Evolutionary conservation across 441 rosid species (phyloP), one percentile per base, ranked within the genome.

Genomic region (Geranium incanum): DNA sequence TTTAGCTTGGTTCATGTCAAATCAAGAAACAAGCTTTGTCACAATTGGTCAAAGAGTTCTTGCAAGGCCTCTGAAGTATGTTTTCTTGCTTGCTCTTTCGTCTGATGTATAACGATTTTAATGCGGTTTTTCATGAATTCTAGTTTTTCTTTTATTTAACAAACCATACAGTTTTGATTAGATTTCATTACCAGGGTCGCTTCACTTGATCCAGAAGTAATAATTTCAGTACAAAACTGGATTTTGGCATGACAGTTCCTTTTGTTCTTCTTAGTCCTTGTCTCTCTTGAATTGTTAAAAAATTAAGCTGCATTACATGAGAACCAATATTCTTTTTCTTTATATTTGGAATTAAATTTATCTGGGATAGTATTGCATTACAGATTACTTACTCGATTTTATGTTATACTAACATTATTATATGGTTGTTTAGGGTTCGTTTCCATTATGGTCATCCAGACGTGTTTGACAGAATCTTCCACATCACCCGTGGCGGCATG

Each of bases 1-100:
- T 81, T 68, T 93, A 76, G 98, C 96, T 28, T 93, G 97, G 98
- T 91, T 93, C 76, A 93, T 93, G 97, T 93, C 97, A 59, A 91
- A 89, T 72, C 98, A 93, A 78, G 97, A 91, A 82, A 88, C 97
- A 5, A 93, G 98, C 72, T 93, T 93, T 69, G 97, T 93, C 64
- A 91, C 98, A 68, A 84, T 93, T 74, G 98, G 96, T 75, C 97
- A 93, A 77, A 86, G 98, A 83, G 97, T 93, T 79, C 93, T 91
- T 36, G 98, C 98, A 65, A 86, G 93, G 75, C 98, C 98, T 8
- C 77, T 93, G 73, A 91, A 89, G 98, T 93, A 89, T n/a, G 79
- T 73, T 68, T 72, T 68, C 70, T 70, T 45, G 68, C 66, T 50
- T 68, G 74, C 45, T 28, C 78, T 72, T n/a, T 41, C 37, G 0